A percentile compares a stretch with the other conserved stretches of the same genome.
Conservation (phyloP, 805 yeast species). For the Phaffomyces opuntiae region DNA sequence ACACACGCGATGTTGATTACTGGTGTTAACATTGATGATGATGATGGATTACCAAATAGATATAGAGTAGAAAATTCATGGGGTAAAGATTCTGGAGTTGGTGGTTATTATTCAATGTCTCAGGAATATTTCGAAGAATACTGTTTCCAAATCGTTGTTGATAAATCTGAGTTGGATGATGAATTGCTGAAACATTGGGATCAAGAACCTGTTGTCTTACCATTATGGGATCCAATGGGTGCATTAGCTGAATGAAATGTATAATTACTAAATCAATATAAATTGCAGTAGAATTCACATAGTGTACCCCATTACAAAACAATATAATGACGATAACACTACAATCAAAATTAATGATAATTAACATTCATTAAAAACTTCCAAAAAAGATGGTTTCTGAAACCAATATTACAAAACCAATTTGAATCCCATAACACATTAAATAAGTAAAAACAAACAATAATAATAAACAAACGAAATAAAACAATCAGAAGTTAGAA, state of each 20-base stretch:
- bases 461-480: conserved; percentile 8
- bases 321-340: neutral
- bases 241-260: conserved; percentile 42
- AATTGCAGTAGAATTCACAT: no score
- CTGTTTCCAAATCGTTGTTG: conserved; percentile 65
- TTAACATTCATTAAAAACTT: neutral
- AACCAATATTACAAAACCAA: conserved; percentile 8
- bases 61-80: conserved; percentile 76
- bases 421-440: conserved; percentile 11
- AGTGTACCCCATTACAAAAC: no score
- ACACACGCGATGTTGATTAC: conserved; percentile 88
- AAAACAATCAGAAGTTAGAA: neutral
- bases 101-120: conserved; percentile 66
- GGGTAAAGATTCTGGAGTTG: conserved; percentile 62
- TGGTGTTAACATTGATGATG: conserved; percentile 69
- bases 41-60: conserved; percentile 49
- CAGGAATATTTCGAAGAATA: conserved; percentile 70
- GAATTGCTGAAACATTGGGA: conserved; percentile 24
- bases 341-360: neutral
- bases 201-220: conserved; percentile 46
- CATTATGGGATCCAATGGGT: conserved; percentile 79
- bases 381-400: neutral
- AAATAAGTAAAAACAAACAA: conserved; percentile 8
- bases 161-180: conserved; percentile 37
- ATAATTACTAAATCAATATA: neutral